Conservation (phyloP, 305 asterid species). For the Fraxinus floribunda region DNA sequence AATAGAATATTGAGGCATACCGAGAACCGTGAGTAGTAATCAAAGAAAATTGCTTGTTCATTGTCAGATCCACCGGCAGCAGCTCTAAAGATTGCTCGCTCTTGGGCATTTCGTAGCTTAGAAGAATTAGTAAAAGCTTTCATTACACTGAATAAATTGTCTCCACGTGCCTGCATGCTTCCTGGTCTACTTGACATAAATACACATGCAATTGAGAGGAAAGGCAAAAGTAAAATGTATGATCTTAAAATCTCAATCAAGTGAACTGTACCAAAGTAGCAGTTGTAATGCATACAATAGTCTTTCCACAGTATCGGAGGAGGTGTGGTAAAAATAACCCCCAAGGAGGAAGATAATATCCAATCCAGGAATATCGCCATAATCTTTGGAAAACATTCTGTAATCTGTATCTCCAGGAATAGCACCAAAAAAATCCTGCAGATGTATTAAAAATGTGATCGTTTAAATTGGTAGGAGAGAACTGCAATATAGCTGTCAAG, state of each 20-base stretch:
- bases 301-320: conserved; percentile 97
- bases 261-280: conserved; percentile 57
- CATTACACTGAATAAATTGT: conserved; percentile 68
- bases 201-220: conserved; percentile 33
- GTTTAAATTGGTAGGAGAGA: not conserved
- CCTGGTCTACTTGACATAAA: conserved; percentile 70
- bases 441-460: conserved; percentile 22
- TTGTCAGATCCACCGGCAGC: conserved; percentile 40
- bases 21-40: conserved; percentile 71
- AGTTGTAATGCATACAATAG: conserved; percentile 80
- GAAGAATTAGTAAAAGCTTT: conserved; percentile 85
- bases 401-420: conserved; percentile 98
- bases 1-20: conserved; percentile 44
- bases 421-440: conserved; percentile 88
- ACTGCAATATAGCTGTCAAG: conserved; percentile 12
- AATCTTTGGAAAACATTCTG: conserved; percentile 87
- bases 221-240: conserved; percentile 19
- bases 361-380: conserved; percentile 96
- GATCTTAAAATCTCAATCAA: conserved; percentile 27
- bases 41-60: conserved; percentile 73
- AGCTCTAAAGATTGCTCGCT: conserved; percentile 54
- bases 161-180: conserved; percentile 99
- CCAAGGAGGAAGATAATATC: conserved; percentile 96
- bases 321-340: conserved; percentile 93
- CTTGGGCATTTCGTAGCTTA: conserved; percentile 67